Percentiles rank a stretch among this genome's conserved stretches.
Conservation (phyloP, 2,329 filamentous ascomycete genomes). For the Aspergillus brasiliensis region DNA sequence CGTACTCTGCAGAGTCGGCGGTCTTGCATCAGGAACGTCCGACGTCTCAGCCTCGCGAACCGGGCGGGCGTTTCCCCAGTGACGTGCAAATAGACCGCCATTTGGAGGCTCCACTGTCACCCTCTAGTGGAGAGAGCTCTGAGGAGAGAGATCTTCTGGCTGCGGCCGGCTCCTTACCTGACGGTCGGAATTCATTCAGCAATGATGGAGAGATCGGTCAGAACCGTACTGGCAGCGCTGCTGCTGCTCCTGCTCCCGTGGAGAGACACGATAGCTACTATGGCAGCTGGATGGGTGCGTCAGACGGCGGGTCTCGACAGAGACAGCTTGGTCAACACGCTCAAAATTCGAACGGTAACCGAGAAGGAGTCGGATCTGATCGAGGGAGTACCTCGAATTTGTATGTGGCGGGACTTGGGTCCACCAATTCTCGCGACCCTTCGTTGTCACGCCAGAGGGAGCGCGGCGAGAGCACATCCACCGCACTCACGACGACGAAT, state of each 20-base stretch:
- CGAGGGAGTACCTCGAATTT: slow-evolving; percentile 16
- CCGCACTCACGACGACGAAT: slow-evolving; percentile 38
- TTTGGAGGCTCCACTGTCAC: slow-evolving; percentile 76
- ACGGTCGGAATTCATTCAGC: slow-evolving; percentile 41
- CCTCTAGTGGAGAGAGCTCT: slow-evolving; percentile 79
- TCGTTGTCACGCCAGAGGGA: slow-evolving; percentile 15
- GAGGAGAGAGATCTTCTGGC: slow-evolving; percentile 65
- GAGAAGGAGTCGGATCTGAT: slow-evolving; percentile 5
- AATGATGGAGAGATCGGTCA: slow-evolving; percentile 28
- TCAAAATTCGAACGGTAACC: slow-evolving; percentile 7
- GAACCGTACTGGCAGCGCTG: slow-evolving; percentile 14
- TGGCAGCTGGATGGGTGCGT: slow-evolving; percentile 56
- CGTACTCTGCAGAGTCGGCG: slow-evolving; percentile 62
- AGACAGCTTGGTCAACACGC: slow-evolving; percentile 17
- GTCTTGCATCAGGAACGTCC: slow-evolving; percentile 42
- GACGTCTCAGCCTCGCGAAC: slow-evolving; percentile 61
- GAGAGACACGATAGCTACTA: slow-evolving; percentile 47
- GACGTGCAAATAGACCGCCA: slow-evolving; percentile 86
- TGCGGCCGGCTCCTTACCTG: slow-evolving; percentile 59
- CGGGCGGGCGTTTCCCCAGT: slow-evolving; percentile 96
- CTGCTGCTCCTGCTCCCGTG: slow-evolving; percentile 17
- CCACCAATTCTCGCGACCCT: slow-evolving; percentile 16
- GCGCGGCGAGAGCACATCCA: slow-evolving; percentile 37
- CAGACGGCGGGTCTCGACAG: slow-evolving; percentile 33
- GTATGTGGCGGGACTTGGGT: slow-evolving; percentile 18